Percentiles rank a stretch among this genome's conserved stretches.
These are phyloP conservation scores for Lithohypha guttulata DNA, from an alignment of 2,329 filamentous ascomycete species.

Conservation along the genomic window DNA sequence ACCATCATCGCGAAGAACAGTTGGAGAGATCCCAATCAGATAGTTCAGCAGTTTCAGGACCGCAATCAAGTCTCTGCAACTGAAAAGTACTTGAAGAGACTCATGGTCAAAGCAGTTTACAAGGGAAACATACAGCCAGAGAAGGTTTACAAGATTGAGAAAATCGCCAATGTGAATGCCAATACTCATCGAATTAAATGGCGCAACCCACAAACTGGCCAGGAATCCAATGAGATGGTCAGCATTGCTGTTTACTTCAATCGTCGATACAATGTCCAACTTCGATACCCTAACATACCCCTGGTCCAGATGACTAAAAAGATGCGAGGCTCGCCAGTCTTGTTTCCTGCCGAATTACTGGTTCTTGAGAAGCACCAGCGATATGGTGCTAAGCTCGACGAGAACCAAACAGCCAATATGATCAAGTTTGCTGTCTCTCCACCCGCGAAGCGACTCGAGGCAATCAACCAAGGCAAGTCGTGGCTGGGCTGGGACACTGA, in stretches of 20 bases:
- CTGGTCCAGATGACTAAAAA: slow-evolving; percentile 49
- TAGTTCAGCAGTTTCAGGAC: slow-evolving; percentile 19
- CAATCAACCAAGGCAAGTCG: slow-evolving; percentile 58
- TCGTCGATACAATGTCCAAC: slow-evolving; percentile 39
- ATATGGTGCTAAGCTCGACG: slow-evolving; percentile 48
- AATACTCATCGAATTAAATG: slow-evolving; percentile 34
- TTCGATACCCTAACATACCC: slow-evolving; percentile 41
- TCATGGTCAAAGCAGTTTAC: slow-evolving; percentile 28
- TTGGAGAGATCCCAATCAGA: slow-evolving; percentile 25
- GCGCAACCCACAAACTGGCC: slow-evolving; percentile 30
- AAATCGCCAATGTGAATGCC: slow-evolving; percentile 35
- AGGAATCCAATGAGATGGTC: slow-evolving; percentile 36
- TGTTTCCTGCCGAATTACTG: slow-evolving; percentile 48
- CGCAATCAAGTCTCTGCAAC: slow-evolving; percentile 9
- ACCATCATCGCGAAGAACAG: slow-evolving; percentile 28
- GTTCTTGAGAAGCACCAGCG: slow-evolving; percentile 44
- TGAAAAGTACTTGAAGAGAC: slow-evolving; percentile 5
- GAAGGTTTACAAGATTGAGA: slow-evolving; percentile 41
- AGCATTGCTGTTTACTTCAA: slow-evolving; percentile 51
- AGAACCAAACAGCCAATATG: slow-evolving; percentile 66
- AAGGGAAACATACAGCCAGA: slow-evolving; percentile 24
- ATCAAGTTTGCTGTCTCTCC: slow-evolving; percentile 84
- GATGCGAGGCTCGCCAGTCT: slow-evolving; percentile 24
- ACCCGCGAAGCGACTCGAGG: slow-evolving; percentile 54
- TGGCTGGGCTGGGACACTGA: slow-evolving; percentile 61